phyloP scores from a whole-genome alignment of 208 protist genomes.

The Leishmania major region DNA sequence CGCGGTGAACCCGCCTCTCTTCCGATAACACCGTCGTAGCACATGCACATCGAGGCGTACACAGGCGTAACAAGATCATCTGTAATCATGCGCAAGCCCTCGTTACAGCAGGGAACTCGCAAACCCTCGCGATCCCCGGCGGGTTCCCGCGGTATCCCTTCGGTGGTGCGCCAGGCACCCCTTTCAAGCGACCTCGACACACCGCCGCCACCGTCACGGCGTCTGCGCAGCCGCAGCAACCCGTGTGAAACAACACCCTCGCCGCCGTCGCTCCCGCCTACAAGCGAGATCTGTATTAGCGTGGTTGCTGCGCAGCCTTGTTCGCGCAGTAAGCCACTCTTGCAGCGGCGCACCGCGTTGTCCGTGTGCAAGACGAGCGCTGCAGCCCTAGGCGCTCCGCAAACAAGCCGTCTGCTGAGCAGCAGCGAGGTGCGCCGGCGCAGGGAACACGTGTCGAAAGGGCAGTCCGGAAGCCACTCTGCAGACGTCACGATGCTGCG shows the following conservation, averaged over 20 bases:
- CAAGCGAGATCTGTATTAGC: not conserved
- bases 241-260: not conserved
- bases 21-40: not conserved
- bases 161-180: no score
- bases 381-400: not conserved
- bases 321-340: slow-evolving; percentile 6
- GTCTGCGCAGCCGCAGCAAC: slow-evolving; percentile 6
- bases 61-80: not conserved
- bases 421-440: not conserved
- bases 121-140: not conserved
- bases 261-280: not conserved
- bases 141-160: not conserved
- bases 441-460: not conserved
- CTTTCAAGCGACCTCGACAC: not conserved
- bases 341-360: slow-evolving; percentile 7
- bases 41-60: not conserved
- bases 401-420: not conserved
- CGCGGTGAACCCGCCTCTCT: not conserved
- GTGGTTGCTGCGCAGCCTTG: not conserved
- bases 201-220: slow-evolving; percentile 6
- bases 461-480: not conserved
- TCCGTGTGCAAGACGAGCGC: not conserved
- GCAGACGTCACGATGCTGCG: not conserved
- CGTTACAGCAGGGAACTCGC: not conserved
- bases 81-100: not conserved